These are phyloP conservation scores for Fomitopsis pinicola DNA, from an alignment of 1,284 basidiomycete genomes.

Conservation along the genomic window DNA sequence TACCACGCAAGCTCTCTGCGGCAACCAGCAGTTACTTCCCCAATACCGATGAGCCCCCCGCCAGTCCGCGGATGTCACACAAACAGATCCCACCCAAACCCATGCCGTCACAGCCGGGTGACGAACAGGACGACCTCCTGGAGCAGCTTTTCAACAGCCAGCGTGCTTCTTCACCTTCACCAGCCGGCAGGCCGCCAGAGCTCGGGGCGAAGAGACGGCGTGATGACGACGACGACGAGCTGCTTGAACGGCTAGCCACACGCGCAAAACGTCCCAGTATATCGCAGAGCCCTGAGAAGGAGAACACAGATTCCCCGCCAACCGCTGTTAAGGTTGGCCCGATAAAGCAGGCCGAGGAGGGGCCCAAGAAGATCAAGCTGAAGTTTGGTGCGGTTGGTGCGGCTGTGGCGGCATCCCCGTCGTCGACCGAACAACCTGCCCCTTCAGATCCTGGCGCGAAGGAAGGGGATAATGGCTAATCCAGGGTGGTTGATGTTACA, in stretches of 20 bases:
- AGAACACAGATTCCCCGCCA: conserved; percentile 17
- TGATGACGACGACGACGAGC: conserved; percentile 73
- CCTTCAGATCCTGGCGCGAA: conserved; percentile 65
- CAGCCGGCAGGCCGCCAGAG: conserved; percentile 33
- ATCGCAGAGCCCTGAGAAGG: conserved; percentile 36
- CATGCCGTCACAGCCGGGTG: conserved; percentile 21
- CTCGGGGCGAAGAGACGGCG: conserved; percentile 68
- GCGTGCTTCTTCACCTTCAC: conserved; percentile 39
- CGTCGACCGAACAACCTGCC: conserved; percentile 23
- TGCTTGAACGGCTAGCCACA: conserved; percentile 50
- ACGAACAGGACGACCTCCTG: conserved; percentile 51
- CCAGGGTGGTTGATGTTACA: neutral
- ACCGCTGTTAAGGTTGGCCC: conserved; percentile 11
- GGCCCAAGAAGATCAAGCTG: conserved; percentile 75
- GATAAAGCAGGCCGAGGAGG: conserved; percentile 55
- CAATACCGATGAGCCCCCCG: conserved; percentile 16
- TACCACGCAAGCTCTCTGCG: conserved; percentile 10
- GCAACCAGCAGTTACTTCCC: conserved; percentile 15
- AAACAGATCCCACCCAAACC: conserved; percentile 38
- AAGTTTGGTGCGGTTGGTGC: conserved; percentile 54
- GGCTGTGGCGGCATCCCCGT: conserved; percentile 34
- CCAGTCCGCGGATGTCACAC: conserved; percentile 31
- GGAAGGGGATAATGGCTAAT: conserved; percentile 70
- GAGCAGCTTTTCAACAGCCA: conserved; percentile 47
- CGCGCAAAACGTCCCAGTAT: conserved; percentile 51